Base-by-base conservation (phyloP, 371 early-diverging fungal genomes). In the Mucor irregularis region DNA sequence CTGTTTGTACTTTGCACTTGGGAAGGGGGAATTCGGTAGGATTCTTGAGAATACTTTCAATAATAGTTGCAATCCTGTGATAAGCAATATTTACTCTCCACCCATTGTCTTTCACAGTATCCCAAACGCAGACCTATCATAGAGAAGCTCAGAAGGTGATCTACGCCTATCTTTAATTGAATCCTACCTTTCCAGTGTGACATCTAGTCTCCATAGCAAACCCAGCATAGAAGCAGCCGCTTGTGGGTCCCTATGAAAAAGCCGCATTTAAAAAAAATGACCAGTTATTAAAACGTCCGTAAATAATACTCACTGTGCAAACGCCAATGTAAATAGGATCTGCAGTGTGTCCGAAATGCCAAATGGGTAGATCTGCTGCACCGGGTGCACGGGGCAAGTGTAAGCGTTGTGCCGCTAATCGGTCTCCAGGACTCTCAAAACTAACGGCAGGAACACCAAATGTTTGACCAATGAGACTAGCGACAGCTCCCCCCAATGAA, bases 241-340 rank as follows among this genome's bases (percentile, higher is more conserved):
- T 88, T 6, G 71, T 55, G 0, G 85, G 84, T 0, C 95, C 88
- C 74, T 80, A 53, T 7, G n/a, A 10, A 2, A 4, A 34, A n/a
- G n/a, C n/a, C n/a, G n/a, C n/a, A n/a, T n/a, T 7, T 19, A 5
- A 19, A 30, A 4, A 39, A 38, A 21, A 21, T 16, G 3, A n/a
- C 16, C 14, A 19, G 8, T 21, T 19, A 4, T 14, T 14, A 11
- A 14, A 6, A 8, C 39, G n/a, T n/a, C n/a, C n/a, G n/a, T n/a
- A n/a, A 51, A 14, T 0, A 1, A 24, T 24, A 65, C 65, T 65
- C 68, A 76, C 86, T 10, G 82, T 86, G 61, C 97, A 98, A 26
- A 81, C 82, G 24, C 99, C 99, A 51, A 90, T 80, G 74, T 84
- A 97, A 28, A 98, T 85, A 5, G 99, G 98, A 75, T 98, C 99